Evolutionary conservation across 2,329 filamentous ascomycete species (phyloP).

Genomic region (Chaetomiaceae sp.): DNA sequence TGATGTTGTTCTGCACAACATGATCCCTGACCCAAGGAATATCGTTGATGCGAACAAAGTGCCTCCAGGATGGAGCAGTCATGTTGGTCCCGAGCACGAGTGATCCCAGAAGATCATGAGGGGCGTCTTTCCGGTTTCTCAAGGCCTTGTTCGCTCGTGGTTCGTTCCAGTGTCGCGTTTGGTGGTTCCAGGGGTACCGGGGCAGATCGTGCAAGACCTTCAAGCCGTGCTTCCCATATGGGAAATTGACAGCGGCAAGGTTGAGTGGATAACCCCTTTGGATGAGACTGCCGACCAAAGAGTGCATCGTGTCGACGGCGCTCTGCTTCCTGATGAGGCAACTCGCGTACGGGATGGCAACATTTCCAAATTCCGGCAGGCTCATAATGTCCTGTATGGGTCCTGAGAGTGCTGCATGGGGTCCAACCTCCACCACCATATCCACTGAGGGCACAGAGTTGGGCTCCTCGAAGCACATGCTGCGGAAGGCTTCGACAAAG

Average conservation of each 20-base stretch:
- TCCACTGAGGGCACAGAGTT: conserved; percentile 23
- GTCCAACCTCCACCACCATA: conserved; percentile 33
- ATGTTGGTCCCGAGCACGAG: conserved; percentile 29
- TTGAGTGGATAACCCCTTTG: conserved; percentile 30
- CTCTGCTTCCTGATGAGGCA: conserved; percentile 21
- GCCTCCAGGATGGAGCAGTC: conserved; percentile 33
- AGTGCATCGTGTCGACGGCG: conserved; percentile 29
- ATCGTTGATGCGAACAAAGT: conserved; percentile 33
- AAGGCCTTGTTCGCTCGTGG: conserved; percentile 32
- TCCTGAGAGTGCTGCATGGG: conserved; percentile 34
- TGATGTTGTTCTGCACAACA: conserved; percentile 42
- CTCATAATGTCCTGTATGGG: conserved; percentile 32
- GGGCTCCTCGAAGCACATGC: conserved; percentile 21
- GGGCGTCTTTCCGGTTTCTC: conserved; percentile 31
- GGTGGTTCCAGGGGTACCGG: conserved; percentile 44
- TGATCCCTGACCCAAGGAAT: conserved; percentile 46
- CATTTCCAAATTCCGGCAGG: conserved; percentile 17
- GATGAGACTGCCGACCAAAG: conserved; percentile 28
- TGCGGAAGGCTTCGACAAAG: conserved; percentile 30
- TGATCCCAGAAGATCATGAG: conserved; percentile 38
- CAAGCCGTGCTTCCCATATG: conserved; percentile 26
- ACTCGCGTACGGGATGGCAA: conserved; percentile 18
- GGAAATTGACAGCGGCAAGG: conserved; percentile 31
- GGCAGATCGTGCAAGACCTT: conserved; percentile 36
- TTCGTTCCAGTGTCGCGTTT: conserved; percentile 37